These are phyloP conservation scores for Fusarium sp. DNA, from an alignment of 2,329 filamentous ascomycete genomes.

Conservation along the genomic window DNA sequence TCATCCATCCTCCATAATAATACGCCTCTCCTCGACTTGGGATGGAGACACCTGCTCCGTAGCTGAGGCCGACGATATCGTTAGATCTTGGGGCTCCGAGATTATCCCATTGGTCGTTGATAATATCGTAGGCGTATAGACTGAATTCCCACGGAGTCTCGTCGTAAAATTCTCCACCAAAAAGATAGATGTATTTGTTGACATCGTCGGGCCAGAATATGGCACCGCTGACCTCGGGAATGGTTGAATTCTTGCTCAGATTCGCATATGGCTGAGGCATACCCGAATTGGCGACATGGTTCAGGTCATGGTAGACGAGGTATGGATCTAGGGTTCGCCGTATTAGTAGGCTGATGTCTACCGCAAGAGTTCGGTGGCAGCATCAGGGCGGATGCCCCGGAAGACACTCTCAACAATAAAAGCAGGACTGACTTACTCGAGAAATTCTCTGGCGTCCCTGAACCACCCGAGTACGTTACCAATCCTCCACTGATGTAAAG, in stretches of 20 bases:
- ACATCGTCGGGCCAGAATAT: constrained; percentile 73
- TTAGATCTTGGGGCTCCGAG: constrained; percentile 56
- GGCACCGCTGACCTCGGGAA: constrained; percentile 65
- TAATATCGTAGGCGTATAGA: constrained; percentile 72
- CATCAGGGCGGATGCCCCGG: neutral
- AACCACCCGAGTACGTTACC: constrained; percentile 68
- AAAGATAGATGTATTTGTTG: constrained; percentile 76
- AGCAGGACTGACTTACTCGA: constrained; percentile 64
- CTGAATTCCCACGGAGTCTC: constrained; percentile 62
- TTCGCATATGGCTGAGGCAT: constrained; percentile 71
- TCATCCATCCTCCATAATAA: constrained; percentile 76
- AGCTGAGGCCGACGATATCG: constrained; percentile 65
- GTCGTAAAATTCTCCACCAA: constrained; percentile 72
- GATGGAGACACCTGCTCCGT: constrained; percentile 70
- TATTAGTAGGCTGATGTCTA: constrained; percentile 23
- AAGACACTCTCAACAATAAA: neutral
- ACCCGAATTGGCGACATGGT: constrained; percentile 58
- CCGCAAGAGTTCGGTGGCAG: neutral
- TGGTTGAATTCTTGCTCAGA: constrained; percentile 70
- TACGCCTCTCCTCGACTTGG: constrained; percentile 70
- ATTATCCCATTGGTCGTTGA: constrained; percentile 70
- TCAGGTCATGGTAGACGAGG: constrained; percentile 72
- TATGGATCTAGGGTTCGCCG: constrained; percentile 33
- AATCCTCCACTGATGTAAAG: constrained; percentile 76
- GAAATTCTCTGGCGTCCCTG: constrained; percentile 65